phyloP scores from a whole-genome alignment of 2,329 filamentous ascomycete species.

The Xylariaceae sp. region DNA sequence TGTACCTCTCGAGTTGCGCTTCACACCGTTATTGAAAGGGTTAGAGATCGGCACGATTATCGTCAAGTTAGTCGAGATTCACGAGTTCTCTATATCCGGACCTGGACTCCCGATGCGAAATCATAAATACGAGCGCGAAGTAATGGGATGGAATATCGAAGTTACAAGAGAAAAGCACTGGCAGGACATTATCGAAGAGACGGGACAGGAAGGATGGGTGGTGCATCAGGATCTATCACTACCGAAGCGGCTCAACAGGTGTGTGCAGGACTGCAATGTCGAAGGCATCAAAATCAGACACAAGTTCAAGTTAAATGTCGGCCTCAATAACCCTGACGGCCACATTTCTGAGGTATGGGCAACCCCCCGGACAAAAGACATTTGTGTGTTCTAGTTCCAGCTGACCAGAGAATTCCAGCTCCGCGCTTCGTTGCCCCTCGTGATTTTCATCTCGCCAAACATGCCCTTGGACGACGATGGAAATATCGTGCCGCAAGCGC shows the following conservation, averaged over 20 bases:
- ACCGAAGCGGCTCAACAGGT: constrained; percentile 74
- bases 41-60: constrained; percentile 78
- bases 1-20: constrained; percentile 76
- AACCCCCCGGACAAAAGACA: background rate
- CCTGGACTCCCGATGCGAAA: constrained; percentile 44
- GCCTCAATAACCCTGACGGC: constrained; percentile 89
- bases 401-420: constrained; percentile 46
- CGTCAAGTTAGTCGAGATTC: constrained; percentile 72
- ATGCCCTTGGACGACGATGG: constrained; percentile 85
- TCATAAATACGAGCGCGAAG: constrained; percentile 59
- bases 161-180: constrained; percentile 58
- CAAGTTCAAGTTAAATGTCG: constrained; percentile 85
- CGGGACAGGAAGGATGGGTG: constrained; percentile 60
- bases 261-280: constrained; percentile 83
- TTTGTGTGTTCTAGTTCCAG: background rate
- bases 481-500: constrained; percentile 62
- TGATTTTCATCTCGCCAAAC: constrained; percentile 93
- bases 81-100: constrained; percentile 57
- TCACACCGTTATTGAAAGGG: constrained; percentile 85
- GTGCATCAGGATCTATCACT: constrained; percentile 61
- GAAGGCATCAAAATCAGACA: constrained; percentile 89
- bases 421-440: constrained; percentile 82
- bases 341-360: constrained; percentile 76
- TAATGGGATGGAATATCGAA: constrained; percentile 54
- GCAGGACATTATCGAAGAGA: constrained; percentile 63